These are phyloP conservation scores for Sporormia fimetaria DNA, from an alignment of 495 filamentous ascomycete genomes.

Conservation along the genomic window DNA sequence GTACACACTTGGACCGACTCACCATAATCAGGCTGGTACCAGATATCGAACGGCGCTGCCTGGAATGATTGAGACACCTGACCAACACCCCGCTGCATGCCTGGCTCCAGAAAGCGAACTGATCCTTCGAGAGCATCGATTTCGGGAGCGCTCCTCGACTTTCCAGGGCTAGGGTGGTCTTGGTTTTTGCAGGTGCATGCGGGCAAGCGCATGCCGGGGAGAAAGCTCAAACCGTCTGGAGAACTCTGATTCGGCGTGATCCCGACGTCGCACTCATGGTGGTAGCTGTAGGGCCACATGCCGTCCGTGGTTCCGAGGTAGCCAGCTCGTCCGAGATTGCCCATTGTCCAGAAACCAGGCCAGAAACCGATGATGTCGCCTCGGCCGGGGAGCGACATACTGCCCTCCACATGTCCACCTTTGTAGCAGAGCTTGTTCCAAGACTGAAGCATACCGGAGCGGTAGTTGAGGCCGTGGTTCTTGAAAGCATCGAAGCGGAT, in stretches of 20 bases:
- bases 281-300: conserved; percentile 72
- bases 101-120: conserved; percentile 43
- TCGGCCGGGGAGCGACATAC: conserved; percentile 59
- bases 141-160: conserved; percentile 60
- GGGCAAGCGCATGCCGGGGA: conserved; percentile 65
- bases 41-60: conserved; percentile 64
- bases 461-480: conserved; percentile 58
- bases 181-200: conserved; percentile 54
- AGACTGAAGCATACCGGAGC: conserved; percentile 72
- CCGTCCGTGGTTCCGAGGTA: conserved; percentile 61
- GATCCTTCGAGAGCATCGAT: conserved; percentile 68
- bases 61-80: conserved; percentile 62
- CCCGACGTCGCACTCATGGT: conserved; percentile 59
- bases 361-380: conserved; percentile 63
- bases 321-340: conserved; percentile 59
- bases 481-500: conserved; percentile 55
- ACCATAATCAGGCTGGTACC: conserved; percentile 63
- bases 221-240: conserved; percentile 52
- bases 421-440: conserved; percentile 77
- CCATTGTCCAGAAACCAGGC: conserved; percentile 77
- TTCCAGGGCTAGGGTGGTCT: conserved; percentile 63
- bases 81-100: conserved; percentile 41
- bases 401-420: conserved; percentile 65
- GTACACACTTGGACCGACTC: conserved; percentile 11
- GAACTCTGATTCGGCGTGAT: conserved; percentile 70